These are phyloP conservation scores for Mycena leptocephala DNA, from an alignment of 768 basidiomycete species.

Conservation along the genomic window DNA sequence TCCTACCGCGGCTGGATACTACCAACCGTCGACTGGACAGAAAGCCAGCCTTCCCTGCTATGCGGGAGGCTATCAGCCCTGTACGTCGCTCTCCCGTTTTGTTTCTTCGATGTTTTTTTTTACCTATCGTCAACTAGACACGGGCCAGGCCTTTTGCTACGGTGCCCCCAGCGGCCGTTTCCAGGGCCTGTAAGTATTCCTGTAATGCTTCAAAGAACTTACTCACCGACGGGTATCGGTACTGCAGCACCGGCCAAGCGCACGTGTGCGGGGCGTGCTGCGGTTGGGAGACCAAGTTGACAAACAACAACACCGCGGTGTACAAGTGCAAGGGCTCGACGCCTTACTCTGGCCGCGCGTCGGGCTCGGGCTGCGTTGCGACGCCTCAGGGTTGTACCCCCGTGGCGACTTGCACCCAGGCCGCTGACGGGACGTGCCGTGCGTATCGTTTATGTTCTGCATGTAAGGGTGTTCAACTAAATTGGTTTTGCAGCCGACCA, in stretches of 20 bases:
- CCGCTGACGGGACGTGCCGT: background rate
- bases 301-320: background rate
- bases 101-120: background rate
- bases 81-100: background rate
- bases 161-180: conserved; percentile 7
- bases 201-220: background rate
- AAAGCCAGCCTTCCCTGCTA: background rate
- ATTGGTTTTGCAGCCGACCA: background rate
- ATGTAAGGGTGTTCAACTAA: background rate
- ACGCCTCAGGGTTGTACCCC: background rate
- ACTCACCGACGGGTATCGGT: no score
- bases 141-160: background rate
- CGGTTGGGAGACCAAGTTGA: background rate
- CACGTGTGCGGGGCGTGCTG: conserved; percentile 8
- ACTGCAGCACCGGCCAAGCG: background rate
- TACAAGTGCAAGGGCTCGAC: background rate
- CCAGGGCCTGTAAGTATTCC: background rate
- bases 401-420: background rate
- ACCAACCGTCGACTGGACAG: background rate
- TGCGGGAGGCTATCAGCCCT: background rate
- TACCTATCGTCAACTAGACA: background rate
- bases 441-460: background rate
- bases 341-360: background rate
- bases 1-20: background rate
- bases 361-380: background rate